A percentile compares a stretch with the other conserved stretches of the same genome.
Conservation (phyloP, 2,329 filamentous ascomycete genomes). For the Cytospora paraplurivora region DNA sequence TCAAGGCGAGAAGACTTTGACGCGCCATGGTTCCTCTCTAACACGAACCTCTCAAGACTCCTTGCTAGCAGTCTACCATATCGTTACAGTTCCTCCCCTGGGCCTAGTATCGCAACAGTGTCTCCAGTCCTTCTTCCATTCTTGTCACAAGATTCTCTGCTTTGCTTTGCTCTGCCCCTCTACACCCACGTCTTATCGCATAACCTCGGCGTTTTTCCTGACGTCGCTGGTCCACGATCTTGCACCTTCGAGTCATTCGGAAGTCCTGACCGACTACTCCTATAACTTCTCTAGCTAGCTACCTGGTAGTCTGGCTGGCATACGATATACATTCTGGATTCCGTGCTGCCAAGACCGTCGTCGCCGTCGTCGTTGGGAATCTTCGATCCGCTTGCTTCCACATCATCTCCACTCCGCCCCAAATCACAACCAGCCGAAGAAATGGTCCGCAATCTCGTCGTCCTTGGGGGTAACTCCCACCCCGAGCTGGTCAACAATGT, state of each 20-base stretch:
- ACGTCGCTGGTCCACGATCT: slow-evolving; percentile 23
- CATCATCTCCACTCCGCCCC: neutral
- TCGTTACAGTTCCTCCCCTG: neutral
- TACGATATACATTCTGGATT: neutral
- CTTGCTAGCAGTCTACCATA: neutral
- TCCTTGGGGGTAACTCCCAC: slow-evolving; percentile 91
- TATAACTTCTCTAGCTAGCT: neutral
- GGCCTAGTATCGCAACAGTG: slow-evolving; percentile 4
- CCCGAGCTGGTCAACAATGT: slow-evolving; percentile 84
- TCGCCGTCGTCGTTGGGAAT: neutral
- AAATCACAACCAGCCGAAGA: slow-evolving; percentile 30
- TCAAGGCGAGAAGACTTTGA: slow-evolving; percentile 9
- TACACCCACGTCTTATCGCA: slow-evolving; percentile 18
- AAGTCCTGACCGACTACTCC: neutral
- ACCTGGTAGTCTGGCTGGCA: neutral
- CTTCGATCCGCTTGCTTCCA: neutral
- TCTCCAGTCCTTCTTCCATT: slow-evolving; percentile 22
- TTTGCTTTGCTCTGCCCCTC: slow-evolving; percentile 19
- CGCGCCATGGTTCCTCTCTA: slow-evolving; percentile 25
- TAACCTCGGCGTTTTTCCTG: slow-evolving; percentile 34
- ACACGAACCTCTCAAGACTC: slow-evolving; percentile 16
- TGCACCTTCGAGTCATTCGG: slow-evolving; percentile 6
- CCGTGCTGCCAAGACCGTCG: neutral
- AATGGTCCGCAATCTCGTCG: slow-evolving; percentile 93
- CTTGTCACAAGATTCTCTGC: slow-evolving; percentile 9